A percentile compares a stretch with the other conserved stretches of the same genome.
Evolutionary conservation across 164 flowering plant species (phyloP).

Genomic region (Tetrastigma voinierianum): DNA sequence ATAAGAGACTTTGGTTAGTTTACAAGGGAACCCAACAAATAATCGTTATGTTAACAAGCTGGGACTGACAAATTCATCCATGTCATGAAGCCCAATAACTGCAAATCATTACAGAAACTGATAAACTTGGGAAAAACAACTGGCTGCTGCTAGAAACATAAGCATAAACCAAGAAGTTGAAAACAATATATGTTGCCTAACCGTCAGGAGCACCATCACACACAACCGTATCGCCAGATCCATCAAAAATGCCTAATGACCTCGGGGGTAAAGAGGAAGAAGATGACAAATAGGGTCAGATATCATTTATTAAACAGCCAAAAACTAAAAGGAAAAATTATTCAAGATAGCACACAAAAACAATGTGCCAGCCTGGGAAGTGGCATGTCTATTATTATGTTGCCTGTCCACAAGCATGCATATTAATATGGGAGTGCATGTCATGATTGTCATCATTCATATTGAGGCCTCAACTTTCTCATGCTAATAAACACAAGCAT

Average conservation of each 20-base stretch:
- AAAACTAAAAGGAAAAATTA: no score
- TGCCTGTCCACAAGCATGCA: no score
- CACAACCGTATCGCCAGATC: constrained; percentile 97
- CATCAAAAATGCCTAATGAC: constrained; percentile 96
- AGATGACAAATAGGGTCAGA: background rate
- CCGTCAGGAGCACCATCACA: constrained; percentile 99
- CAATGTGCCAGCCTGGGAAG: no score
- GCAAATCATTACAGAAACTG: constrained; percentile 25
- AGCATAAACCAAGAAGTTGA: background rate
- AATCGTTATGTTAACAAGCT: constrained; percentile 90
- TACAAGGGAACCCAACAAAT: constrained; percentile 17
- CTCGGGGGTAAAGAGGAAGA: constrained; percentile 36
- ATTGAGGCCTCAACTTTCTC: no score
- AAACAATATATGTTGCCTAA: constrained; percentile 24
- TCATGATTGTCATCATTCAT: no score
- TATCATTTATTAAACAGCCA: background rate
- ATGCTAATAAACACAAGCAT: no score
- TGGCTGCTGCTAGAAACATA: background rate
- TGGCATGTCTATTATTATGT: no score
- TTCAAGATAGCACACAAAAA: no score
- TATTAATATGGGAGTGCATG: no score
- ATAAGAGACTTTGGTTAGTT: background rate
- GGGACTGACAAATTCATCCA: constrained; percentile 99
- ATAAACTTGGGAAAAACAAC: constrained; percentile 1
- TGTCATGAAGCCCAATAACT: constrained; percentile 99